Conservation (phyloP, 345 rosid genomes). For the Populus davidiana region DNA sequence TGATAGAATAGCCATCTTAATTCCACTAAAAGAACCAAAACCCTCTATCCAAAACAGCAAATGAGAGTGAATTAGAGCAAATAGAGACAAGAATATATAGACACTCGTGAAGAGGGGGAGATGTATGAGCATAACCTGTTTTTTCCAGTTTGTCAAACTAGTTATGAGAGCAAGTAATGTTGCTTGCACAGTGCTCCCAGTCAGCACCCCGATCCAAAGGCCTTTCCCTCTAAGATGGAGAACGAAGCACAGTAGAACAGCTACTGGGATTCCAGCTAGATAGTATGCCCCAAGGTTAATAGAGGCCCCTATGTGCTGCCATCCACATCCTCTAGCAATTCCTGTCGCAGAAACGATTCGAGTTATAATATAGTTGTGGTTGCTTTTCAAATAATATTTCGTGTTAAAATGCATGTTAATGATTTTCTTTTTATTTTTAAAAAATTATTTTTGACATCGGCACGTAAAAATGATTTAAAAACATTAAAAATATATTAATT, state of each 20-base stretch:
- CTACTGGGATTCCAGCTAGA: constrained; percentile 16
- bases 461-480: no score
- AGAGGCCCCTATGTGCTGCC: constrained; percentile 22
- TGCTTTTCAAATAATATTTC: no score
- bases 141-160: constrained; percentile 15
- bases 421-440: no score
- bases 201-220: constrained; percentile 17
- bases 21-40: no score
- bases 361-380: no score
- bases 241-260: constrained; percentile 9
- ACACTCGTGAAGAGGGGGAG: neutral
- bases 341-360: neutral
- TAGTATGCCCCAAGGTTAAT: constrained; percentile 12
- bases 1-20: no score
- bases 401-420: no score
- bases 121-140: constrained; percentile 8
- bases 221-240: constrained; percentile 8
- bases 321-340: constrained; percentile 24
- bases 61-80: no score
- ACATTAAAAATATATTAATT: no score
- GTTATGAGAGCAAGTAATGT: neutral
- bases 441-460: no score
- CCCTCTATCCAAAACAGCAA: no score
- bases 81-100: no score
- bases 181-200: constrained; percentile 7